These are phyloP conservation scores for Letharia lupina DNA, from an alignment of 495 filamentous ascomycete genomes.

Conservation along the genomic window DNA sequence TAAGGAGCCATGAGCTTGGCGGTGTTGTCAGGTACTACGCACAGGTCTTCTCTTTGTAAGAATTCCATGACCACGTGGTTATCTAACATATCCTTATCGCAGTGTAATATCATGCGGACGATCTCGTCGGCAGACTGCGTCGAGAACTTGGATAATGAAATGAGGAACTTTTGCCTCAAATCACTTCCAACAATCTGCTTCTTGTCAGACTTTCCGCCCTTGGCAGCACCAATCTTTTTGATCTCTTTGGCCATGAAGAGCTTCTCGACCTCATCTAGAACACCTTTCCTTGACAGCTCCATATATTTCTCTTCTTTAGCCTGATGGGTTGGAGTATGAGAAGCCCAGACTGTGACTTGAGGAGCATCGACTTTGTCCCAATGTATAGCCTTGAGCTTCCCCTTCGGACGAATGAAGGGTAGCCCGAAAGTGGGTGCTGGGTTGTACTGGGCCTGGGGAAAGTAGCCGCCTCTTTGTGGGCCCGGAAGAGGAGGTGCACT, in stretches of 20 bases:
- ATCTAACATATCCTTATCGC: constrained; percentile 83
- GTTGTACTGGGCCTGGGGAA: constrained; percentile 41
- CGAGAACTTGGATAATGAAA: constrained; percentile 84
- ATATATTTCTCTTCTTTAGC: constrained; percentile 91
- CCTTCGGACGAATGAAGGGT: constrained; percentile 82
- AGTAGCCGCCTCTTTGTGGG: constrained; percentile 41
- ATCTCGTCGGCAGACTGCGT: constrained; percentile 70
- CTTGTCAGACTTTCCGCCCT: constrained; percentile 77
- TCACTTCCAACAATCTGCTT: constrained; percentile 94
- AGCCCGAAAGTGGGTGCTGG: constrained; percentile 44
- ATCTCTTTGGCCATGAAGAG: constrained; percentile 96
- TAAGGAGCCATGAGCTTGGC: constrained; percentile 90
- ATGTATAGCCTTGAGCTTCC: constrained; percentile 98
- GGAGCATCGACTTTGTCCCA: constrained; percentile 98
- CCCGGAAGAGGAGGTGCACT: constrained; percentile 52
- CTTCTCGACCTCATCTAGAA: constrained; percentile 94
- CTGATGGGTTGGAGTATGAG: constrained; percentile 69
- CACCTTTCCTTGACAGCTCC: constrained; percentile 84
- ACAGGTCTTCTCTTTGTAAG: constrained; percentile 82
- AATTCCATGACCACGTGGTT: constrained; percentile 98
- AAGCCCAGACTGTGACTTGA: constrained; percentile 91
- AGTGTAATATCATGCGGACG: constrained; percentile 89
- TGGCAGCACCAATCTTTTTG: constrained; percentile 63
- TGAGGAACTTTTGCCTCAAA: constrained; percentile 85
- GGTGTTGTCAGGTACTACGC: constrained; percentile 81